Evolutionary conservation across 2,329 filamentous ascomycete genomes (phyloP).

Genomic region (Domatiomyces globalis): DNA sequence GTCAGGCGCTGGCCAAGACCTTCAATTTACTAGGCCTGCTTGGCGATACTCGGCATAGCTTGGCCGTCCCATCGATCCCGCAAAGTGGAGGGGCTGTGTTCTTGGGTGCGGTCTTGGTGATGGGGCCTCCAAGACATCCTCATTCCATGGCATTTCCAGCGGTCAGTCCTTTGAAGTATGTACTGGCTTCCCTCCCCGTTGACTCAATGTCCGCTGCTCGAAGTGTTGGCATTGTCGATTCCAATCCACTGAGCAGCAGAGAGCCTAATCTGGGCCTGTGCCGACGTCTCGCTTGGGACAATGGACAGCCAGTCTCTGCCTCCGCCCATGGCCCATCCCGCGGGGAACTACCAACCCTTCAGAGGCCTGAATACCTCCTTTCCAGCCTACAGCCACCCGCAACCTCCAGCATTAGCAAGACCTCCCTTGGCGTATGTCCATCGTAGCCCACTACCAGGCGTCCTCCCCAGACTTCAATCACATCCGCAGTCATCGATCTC

Average conservation of each 20-base stretch:
- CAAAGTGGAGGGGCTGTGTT: neutral
- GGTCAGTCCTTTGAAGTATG: neutral
- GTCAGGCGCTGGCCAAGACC: neutral
- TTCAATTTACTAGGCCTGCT: neutral
- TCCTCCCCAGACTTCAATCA: constrained; percentile 7
- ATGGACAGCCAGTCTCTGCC: neutral
- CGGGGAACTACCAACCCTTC: constrained; percentile 5
- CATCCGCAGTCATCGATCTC: constrained; percentile 12
- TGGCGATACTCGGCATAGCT: constrained; percentile 1
- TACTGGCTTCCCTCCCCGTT: neutral
- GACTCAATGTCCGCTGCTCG: neutral
- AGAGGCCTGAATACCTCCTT: constrained; percentile 2
- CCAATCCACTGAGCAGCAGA: neutral
- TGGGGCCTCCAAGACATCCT: neutral
- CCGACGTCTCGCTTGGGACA: neutral
- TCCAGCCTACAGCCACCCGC: constrained; percentile 2
- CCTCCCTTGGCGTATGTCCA: constrained; percentile 7
- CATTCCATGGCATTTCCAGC: neutral
- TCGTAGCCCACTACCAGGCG: constrained; percentile 1
- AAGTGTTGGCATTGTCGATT: neutral
- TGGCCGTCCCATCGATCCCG: neutral
- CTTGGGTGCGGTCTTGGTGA: neutral
- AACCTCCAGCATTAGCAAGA: neutral
- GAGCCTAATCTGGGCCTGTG: neutral
- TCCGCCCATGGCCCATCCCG: constrained; percentile 10